These are phyloP conservation scores for Kwoniella sp. DNA, from an alignment of 768 basidiomycete species.

Conservation along the genomic window DNA sequence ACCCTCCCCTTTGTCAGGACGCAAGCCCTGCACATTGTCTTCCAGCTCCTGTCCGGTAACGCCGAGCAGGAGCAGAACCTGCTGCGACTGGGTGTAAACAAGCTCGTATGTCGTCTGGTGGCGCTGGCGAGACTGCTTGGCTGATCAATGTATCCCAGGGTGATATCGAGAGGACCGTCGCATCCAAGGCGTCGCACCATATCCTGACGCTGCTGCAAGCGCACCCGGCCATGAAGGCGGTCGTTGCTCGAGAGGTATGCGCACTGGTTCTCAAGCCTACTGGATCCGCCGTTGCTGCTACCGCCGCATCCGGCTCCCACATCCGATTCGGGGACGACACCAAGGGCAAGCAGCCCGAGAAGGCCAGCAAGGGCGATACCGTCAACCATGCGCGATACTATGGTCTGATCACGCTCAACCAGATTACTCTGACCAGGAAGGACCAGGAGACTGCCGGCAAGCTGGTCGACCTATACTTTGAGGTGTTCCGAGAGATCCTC, in stretches of 20 bases:
- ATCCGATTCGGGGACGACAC: conserved; percentile 53
- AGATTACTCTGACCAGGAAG: conserved; percentile 64
- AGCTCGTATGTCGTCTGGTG: conserved; percentile 62
- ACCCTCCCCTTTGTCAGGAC: conserved; percentile 81
- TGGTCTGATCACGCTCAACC: conserved; percentile 87
- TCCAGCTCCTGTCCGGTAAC: conserved; percentile 75
- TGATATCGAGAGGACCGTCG: conserved; percentile 79
- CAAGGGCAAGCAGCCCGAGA: conserved; percentile 47
- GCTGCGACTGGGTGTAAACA: conserved; percentile 85
- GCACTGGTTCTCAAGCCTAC: conserved; percentile 68
- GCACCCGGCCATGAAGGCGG: conserved; percentile 87
- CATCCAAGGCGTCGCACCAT: conserved; percentile 84
- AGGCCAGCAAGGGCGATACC: conserved; percentile 27
- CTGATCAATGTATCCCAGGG: conserved; percentile 56
- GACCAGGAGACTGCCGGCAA: conserved; percentile 72
- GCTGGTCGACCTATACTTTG: conserved; percentile 86
- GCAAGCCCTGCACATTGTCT: conserved; percentile 72
- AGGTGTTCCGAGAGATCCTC: conserved; percentile 83
- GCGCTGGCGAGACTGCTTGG: not conserved
- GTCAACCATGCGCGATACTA: conserved; percentile 79
- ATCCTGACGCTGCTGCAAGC: conserved; percentile 80
- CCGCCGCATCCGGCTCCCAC: conserved; percentile 41
- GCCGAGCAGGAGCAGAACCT: conserved; percentile 98
- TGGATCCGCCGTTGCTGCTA: conserved; percentile 49
- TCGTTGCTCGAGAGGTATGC: conserved; percentile 81